Conservation (phyloP, 208 protist species). For the Sergeia podlipaevii region DNA sequence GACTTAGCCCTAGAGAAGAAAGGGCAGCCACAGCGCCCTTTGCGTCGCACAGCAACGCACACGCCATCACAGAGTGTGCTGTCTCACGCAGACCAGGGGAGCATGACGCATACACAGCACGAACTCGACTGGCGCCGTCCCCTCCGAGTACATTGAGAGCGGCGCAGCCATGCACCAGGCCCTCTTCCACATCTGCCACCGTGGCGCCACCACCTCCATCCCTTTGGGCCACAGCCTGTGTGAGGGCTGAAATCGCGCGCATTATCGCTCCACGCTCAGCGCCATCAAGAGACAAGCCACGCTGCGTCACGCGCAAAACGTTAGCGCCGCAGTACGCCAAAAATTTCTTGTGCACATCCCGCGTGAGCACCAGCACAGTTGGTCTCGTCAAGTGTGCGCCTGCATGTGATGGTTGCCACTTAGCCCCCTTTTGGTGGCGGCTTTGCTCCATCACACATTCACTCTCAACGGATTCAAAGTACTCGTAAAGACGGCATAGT, state of each 20-base stretch:
- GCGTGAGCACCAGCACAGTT: slow-evolving; percentile 18
- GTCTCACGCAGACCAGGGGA: slow-evolving; percentile 51
- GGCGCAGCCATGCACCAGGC: slow-evolving; percentile 57
- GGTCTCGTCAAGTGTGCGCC: too few relatives aligned
- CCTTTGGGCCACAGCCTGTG: too few relatives aligned
- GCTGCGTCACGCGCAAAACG: slow-evolving; percentile 16
- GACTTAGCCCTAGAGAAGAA: slow-evolving; percentile 32
- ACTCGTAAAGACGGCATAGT: slow-evolving; percentile 23
- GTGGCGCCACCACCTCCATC: slow-evolving; percentile 6
- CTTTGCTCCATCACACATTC: neutral
- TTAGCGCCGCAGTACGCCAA: slow-evolving; percentile 59
- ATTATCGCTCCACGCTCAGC: slow-evolving; percentile 9
- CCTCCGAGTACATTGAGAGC: slow-evolving; percentile 44
- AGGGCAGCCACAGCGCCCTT: slow-evolving; percentile 35
- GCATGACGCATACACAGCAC: slow-evolving; percentile 28
- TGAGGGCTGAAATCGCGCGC: slow-evolving; percentile 26
- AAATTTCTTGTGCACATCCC: slow-evolving; percentile 55
- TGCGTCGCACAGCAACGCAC: slow-evolving; percentile 35
- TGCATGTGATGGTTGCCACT: too few relatives aligned
- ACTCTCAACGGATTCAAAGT: slow-evolving; percentile 17
- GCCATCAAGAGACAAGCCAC: slow-evolving; percentile 9
- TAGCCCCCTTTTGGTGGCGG: neutral
- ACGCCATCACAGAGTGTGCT: slow-evolving; percentile 58
- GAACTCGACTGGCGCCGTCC: slow-evolving; percentile 26
- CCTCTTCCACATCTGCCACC: slow-evolving; percentile 42